Conservation (phyloP, 257 asterid species). For the Scutellaria minor region DNA sequence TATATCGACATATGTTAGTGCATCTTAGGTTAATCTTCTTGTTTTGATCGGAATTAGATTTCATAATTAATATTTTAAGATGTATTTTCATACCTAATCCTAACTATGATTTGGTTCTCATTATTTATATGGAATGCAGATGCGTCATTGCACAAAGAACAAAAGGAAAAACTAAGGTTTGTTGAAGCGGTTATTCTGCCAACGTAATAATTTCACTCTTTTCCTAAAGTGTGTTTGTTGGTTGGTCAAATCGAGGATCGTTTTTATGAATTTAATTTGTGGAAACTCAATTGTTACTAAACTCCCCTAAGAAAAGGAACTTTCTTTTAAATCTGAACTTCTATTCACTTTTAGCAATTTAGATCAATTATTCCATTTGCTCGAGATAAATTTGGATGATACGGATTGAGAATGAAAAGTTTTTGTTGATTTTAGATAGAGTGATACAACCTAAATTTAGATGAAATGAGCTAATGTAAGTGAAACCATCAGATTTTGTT, state of each 20-base stretch:
- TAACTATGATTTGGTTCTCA: not conserved
- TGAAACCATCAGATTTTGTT: too few species aligned
- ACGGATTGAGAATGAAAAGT: too few species aligned
- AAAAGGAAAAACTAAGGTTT: slow-evolving; percentile 26
- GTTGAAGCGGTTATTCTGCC: not conserved
- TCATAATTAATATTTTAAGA: not conserved
- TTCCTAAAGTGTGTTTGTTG: slow-evolving; percentile 26
- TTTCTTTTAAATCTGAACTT: too few species aligned
- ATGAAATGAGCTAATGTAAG: too few species aligned
- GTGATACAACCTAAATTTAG: too few species aligned
- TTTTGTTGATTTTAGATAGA: too few species aligned
- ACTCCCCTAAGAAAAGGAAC: too few species aligned
- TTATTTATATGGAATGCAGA: not conserved
- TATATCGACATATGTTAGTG: not conserved
- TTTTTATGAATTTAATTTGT: too few species aligned
- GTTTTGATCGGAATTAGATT: not conserved
- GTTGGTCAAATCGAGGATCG: not conserved
- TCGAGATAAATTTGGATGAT: too few species aligned
- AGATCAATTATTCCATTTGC: too few species aligned
- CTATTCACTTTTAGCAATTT: too few species aligned
- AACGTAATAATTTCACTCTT: not conserved
- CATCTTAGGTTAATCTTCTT: not conserved
- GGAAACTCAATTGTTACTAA: too few species aligned
- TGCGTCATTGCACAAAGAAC: slow-evolving; percentile 25
- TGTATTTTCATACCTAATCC: not conserved